These are phyloP conservation scores for Lojkania enalia DNA, from an alignment of 2,329 filamentous ascomycete genomes.

Conservation along the genomic window DNA sequence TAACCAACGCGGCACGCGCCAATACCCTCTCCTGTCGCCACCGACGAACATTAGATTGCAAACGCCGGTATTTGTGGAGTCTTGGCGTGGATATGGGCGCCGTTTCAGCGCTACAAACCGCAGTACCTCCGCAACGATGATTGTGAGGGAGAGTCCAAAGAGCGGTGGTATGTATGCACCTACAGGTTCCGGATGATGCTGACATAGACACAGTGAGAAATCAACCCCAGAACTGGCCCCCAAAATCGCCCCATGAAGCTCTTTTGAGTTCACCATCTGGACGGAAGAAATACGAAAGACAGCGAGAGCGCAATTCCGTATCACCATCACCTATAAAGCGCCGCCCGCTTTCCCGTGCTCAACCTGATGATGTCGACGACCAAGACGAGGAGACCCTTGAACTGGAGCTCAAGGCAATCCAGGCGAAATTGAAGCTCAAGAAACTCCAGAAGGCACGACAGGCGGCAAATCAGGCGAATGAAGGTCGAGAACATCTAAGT, in stretches of 20 bases:
- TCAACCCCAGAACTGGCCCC: constrained; percentile 59
- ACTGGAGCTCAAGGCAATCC: constrained; percentile 83
- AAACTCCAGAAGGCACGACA: constrained; percentile 68
- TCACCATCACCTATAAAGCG: constrained; percentile 62
- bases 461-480: constrained; percentile 26
- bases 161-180: constrained; percentile 38
- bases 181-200: constrained; percentile 14
- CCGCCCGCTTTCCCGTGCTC: constrained; percentile 29
- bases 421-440: constrained; percentile 85
- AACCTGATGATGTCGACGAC: constrained; percentile 48
- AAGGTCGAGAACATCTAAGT: constrained; percentile 20
- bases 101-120: constrained; percentile 16
- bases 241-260: constrained; percentile 64
- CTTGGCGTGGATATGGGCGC: constrained; percentile 36
- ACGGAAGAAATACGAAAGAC: constrained; percentile 70
- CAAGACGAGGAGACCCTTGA: constrained; percentile 84
- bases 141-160: constrained; percentile 54
- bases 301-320: constrained; percentile 60
- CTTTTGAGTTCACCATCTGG: constrained; percentile 74
- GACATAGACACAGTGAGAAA: constrained; percentile 39
- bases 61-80: background rate
- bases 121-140: constrained; percentile 42
- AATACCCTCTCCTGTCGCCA: background rate
- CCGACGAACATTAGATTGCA: no score
- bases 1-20: background rate